These are phyloP conservation scores for Arthrobotrys iridis DNA, from an alignment of 2,329 filamentous ascomycete species.

Conservation along the genomic window DNA sequence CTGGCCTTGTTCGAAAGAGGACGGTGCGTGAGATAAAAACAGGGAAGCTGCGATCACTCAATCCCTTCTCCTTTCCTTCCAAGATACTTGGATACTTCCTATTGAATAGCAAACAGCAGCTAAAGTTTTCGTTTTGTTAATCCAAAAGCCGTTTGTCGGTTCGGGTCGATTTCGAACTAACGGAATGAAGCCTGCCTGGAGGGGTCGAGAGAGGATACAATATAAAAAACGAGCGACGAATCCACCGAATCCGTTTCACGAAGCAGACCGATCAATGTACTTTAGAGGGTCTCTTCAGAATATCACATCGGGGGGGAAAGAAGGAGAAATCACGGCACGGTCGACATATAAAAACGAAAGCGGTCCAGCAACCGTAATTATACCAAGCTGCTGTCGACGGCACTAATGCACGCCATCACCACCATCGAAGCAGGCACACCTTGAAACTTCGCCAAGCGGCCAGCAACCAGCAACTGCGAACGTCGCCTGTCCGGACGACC, in stretches of 20 bases:
- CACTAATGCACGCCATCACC: constrained; percentile 38
- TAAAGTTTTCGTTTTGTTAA: neutral
- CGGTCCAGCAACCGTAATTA: neutral
- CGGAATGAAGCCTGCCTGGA: neutral
- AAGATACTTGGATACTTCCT: neutral
- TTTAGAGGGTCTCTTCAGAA: neutral
- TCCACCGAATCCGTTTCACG: neutral
- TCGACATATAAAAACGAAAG: neutral
- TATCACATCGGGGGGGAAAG: neutral
- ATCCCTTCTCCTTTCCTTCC: neutral
- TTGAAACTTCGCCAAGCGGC: constrained; percentile 44
- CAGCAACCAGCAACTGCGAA: constrained; percentile 6
- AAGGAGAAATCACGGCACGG: neutral
- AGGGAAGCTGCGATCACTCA: constrained; percentile 23
- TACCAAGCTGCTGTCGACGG: neutral
- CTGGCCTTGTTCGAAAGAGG: constrained; percentile 43
- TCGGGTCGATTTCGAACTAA: neutral
- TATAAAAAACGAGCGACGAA: constrained; percentile 23
- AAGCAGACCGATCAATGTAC: neutral
- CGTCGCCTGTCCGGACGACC: constrained; percentile 20
- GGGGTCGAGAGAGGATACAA: constrained; percentile 4
- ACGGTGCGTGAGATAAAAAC: constrained; percentile 48
- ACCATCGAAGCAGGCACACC: constrained; percentile 28
- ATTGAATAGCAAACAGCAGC: neutral
- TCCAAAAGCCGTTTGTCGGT: neutral